Conservation (phyloP, 305 asterid genomes). For the Fraxinus paxiana region DNA sequence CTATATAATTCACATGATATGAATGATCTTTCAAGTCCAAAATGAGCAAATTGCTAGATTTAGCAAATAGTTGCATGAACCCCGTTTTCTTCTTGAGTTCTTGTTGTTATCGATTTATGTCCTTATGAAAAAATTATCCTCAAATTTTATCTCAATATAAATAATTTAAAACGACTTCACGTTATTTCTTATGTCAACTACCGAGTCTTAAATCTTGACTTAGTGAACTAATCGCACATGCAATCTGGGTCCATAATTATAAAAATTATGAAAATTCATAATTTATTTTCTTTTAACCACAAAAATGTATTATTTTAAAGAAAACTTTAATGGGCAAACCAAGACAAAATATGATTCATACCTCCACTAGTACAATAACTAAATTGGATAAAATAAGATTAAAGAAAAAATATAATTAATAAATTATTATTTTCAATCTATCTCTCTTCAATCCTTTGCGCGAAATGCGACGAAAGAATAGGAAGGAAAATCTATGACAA, state of each 20-base stretch:
- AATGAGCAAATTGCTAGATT: neutral
- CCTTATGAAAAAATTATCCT: neutral
- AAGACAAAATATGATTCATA: neutral
- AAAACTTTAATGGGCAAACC: constrained; percentile 28
- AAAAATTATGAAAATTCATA: neutral
- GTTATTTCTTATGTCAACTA: neutral
- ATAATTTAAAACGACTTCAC: neutral
- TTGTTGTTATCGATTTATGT: neutral
- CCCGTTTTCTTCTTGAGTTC: too few relatives aligned
- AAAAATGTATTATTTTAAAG: constrained; percentile 12
- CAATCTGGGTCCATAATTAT: neutral
- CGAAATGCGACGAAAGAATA: neutral
- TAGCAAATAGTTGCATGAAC: neutral
- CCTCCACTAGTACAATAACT: neutral
- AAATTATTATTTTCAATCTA: neutral
- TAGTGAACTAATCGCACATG: neutral
- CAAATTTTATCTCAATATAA: neutral
- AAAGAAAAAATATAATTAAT: neutral
- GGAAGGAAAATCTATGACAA: neutral
- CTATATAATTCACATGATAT: neutral
- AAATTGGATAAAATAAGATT: neutral
- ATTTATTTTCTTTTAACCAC: constrained; percentile 6
- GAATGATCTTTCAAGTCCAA: neutral
- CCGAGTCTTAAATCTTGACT: neutral
- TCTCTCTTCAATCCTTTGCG: neutral